Percentiles rank a stretch among this genome's conserved stretches.
These are phyloP conservation scores for Mrakia gelida DNA, from an alignment of 768 basidiomycete genomes.

Conservation along the genomic window DNA sequence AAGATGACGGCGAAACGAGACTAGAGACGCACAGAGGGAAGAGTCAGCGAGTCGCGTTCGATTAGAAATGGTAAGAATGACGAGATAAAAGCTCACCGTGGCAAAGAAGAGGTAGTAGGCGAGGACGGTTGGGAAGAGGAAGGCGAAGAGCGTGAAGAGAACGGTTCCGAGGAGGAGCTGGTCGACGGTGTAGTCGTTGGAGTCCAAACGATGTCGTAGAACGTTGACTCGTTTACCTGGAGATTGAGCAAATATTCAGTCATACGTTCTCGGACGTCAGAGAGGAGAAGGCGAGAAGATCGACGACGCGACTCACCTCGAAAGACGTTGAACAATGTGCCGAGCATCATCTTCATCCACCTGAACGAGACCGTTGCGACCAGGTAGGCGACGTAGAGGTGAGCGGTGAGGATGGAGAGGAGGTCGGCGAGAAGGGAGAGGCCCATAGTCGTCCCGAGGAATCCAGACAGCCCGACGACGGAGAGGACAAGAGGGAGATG, in stretches of 20 bases:
- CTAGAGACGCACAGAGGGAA: slow-evolving; percentile 42
- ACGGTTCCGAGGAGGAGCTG: slow-evolving; percentile 87
- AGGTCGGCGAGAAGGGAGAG: slow-evolving; percentile 65
- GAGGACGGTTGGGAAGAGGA: slow-evolving; percentile 62
- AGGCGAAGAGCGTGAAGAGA: slow-evolving; percentile 45
- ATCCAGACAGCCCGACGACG: slow-evolving; percentile 39
- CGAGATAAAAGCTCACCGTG: slow-evolving; percentile 49
- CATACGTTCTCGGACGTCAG: no score
- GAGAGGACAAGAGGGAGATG: slow-evolving; percentile 44
- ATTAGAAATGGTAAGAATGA: background rate
- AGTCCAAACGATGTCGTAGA: slow-evolving; percentile 78
- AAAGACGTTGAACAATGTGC: slow-evolving; percentile 82
- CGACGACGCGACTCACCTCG: slow-evolving; percentile 55
- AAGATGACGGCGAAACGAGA: slow-evolving; percentile 56
- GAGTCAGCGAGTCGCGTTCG: background rate
- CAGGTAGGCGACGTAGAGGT: slow-evolving; percentile 66
- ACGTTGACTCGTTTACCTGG: slow-evolving; percentile 87
- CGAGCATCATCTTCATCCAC: slow-evolving; percentile 56
- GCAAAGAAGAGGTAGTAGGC: slow-evolving; percentile 83
- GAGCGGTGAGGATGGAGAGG: slow-evolving; percentile 62
- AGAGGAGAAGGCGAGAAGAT: background rate
- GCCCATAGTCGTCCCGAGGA: slow-evolving; percentile 56
- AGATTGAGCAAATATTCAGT: no score
- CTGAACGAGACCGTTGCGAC: slow-evolving; percentile 60
- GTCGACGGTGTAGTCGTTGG: slow-evolving; percentile 86